Evolutionary conservation across 169 alveolate species (phyloP).

Genomic region (Eimeria mitis): DNA sequence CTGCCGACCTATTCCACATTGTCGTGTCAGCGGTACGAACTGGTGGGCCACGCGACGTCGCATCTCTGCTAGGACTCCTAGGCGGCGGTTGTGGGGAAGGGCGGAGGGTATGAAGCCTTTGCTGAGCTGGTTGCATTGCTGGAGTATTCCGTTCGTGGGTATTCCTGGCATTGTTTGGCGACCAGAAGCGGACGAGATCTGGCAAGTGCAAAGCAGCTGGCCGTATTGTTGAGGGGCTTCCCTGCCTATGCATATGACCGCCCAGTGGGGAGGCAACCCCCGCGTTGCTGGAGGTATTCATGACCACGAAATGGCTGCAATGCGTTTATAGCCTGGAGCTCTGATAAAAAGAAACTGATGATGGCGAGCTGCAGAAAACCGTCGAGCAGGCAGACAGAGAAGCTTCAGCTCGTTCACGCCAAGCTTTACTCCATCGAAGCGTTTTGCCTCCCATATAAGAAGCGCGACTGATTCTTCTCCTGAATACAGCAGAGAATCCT

Average conservation of each 20-base stretch:
- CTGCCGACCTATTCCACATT: neutral
- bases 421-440: neutral
- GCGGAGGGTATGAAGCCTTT: neutral
- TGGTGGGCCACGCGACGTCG: neutral
- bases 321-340: neutral
- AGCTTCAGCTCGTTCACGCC: slow-evolving; percentile 6
- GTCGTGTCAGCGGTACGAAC: neutral
- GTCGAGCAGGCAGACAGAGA: neutral
- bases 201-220: slow-evolving; percentile 30
- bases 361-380: neutral
- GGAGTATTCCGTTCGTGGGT: neutral
- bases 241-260: neutral
- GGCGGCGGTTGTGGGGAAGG: slow-evolving; percentile 1
- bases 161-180: slow-evolving; percentile 23
- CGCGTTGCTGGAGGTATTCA: neutral
- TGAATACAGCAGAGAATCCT: neutral
- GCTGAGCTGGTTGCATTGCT: neutral
- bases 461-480: neutral
- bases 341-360: neutral
- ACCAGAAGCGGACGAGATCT: slow-evolving; percentile 30
- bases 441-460: neutral
- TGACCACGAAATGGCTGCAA: neutral
- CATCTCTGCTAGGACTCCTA: neutral
- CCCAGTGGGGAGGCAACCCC: slow-evolving; percentile 2
- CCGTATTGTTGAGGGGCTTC: neutral